These are phyloP conservation scores for Aspergillus niger DNA, from an alignment of 2,329 filamentous ascomycete genomes.

Conservation along the genomic window DNA sequence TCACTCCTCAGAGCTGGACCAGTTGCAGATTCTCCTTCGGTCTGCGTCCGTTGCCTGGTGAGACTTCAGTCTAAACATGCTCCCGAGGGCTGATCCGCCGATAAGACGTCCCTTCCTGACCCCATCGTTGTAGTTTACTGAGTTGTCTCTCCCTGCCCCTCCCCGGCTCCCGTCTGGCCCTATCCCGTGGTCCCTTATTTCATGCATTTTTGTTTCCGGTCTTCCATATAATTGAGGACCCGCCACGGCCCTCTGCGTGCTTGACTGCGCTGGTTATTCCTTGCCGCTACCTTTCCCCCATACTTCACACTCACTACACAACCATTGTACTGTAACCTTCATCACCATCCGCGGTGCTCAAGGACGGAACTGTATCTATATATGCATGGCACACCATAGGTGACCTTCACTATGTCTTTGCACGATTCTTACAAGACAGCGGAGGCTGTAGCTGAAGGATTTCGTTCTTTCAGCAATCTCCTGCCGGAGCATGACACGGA, in stretches of 20 bases:
- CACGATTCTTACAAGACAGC: constrained; percentile 50
- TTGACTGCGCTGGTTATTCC: not conserved
- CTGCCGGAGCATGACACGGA: constrained; percentile 55
- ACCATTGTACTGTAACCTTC: not conserved
- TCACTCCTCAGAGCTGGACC: not conserved
- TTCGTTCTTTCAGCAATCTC: constrained; percentile 53
- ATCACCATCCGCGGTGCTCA: not conserved
- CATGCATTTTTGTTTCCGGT: not conserved
- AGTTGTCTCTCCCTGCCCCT: constrained; percentile 22
- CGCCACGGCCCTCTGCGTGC: not conserved
- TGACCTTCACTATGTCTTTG: constrained; percentile 41
- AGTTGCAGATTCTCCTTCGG: not conserved
- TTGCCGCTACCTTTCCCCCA: not conserved
- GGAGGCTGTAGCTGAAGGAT: constrained; percentile 55
- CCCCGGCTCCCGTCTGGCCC: constrained; percentile 11
- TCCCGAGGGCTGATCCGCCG: constrained; percentile 19
- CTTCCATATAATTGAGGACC: constrained; percentile 1
- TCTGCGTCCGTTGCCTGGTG: constrained; percentile 8
- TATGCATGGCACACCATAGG: constrained; percentile 17
- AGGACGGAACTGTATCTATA: not conserved
- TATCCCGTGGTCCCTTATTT: not conserved
- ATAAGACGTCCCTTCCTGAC: constrained; percentile 19
- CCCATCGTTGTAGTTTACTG: constrained; percentile 20
- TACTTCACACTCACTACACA: not conserved
- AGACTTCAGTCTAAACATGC: constrained; percentile 18